Evolutionary conservation across 2,329 filamentous ascomycete genomes (phyloP), one percentile per base, ranked within the genome.

Genomic region (Fusarium nygamai): DNA sequence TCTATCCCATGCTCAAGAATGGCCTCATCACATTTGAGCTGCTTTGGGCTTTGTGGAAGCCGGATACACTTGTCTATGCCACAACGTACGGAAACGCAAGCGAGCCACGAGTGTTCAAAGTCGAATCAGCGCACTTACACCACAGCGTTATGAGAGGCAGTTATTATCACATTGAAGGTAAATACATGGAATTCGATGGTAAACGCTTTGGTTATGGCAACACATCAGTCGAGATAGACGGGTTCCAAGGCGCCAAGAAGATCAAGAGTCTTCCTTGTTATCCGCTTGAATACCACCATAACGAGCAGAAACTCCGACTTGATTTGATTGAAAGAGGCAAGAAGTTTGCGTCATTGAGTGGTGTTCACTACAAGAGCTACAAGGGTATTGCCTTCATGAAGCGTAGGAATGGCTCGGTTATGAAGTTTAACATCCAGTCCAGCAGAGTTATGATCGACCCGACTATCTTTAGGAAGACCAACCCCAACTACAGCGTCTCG

Each of bases 401-500:
- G 85, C 92, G 93, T 81, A 94, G 94, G 85, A 92, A 92, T 77
- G 85, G 72, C 9, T 54, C 64, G 27, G 87, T 67, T 20, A 85
- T 93, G 80, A 96, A 94, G 81, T 92, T 97, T 82, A 94, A 94
- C 79, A 92, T 97, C 81, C 94, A 95, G 72, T 93, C 95, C 71
- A 93, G 94, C 24, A 91, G 95, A 36, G 88, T 97, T 72, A 98
- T 98, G 94, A 87, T 98, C 31, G 95, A 98, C 79, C 91, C 94
- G 0, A 91, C 91, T 8, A 93, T 93, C 47, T 95, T 97, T 83
- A 90, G 94, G 14, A 90, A 94, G 39, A 93, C 96, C 81, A 94
- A 96, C 75, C 93, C 95, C 2, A 97, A 97, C 80, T 97, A 97
- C 75, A 89, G 89, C 1, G 90, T 96, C 76, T 94, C 92, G 29